Conservation (phyloP, 176 grass and related monocot genomes). For the Aegilops tauschii region DNA sequence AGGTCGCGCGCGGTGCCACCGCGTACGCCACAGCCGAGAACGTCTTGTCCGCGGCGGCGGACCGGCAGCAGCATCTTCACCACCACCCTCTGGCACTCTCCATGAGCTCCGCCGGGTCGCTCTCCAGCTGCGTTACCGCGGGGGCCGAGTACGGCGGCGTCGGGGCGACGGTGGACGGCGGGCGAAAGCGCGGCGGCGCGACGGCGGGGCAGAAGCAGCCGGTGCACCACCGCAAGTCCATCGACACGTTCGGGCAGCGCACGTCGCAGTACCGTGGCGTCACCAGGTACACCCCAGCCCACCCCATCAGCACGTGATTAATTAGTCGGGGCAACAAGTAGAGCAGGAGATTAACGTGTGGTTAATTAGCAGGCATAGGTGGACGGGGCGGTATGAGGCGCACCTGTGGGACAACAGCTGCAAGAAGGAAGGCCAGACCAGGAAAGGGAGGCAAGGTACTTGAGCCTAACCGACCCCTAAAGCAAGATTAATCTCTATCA, state of each 20-base stretch:
- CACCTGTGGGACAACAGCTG: constrained; percentile 99
- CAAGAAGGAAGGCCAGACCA: constrained; percentile 99
- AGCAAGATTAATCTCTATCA: background rate
- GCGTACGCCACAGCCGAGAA: constrained; percentile 2
- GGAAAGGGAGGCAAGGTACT: constrained; percentile 96
- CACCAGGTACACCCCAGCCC: constrained; percentile 61
- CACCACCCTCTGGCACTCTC: constrained; percentile 73
- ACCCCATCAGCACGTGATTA: no score
- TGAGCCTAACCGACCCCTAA: background rate
- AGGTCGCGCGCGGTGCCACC: constrained; percentile 19
- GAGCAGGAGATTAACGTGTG: constrained; percentile 13
- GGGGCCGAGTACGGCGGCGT: constrained; percentile 24
- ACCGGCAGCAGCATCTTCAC: constrained; percentile 14
- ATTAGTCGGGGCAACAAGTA: background rate
- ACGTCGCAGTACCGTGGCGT: constrained; percentile 99
- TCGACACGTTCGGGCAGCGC: constrained; percentile 97
- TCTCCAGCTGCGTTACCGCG: constrained; percentile 69
- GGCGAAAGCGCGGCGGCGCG: constrained; percentile 64
- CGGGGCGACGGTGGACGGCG: constrained; percentile 35
- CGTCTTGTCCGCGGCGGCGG: background rate
- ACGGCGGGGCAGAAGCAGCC: constrained; percentile 65
- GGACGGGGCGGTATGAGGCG: constrained; percentile 98
- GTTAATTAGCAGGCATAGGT: constrained; percentile 79
- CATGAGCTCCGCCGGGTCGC: constrained; percentile 85
- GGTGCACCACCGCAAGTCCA: constrained; percentile 88